Percentiles rank a stretch among this genome's conserved stretches.
Evolutionary conservation across 495 filamentous ascomycete genomes (phyloP).

Genomic region (Mytilinidion resinicola): DNA sequence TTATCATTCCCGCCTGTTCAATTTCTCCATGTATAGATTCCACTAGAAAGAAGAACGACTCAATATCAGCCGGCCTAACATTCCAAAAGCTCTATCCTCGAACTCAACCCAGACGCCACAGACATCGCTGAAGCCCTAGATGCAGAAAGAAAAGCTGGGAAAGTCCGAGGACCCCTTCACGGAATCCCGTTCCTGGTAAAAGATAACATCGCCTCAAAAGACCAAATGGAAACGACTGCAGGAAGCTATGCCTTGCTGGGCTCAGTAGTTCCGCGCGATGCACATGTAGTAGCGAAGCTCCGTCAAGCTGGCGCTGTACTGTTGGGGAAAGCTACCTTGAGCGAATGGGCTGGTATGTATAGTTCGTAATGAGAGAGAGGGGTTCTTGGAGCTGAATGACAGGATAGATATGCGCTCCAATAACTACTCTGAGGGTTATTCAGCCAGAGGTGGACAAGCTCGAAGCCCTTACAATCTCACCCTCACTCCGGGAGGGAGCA

Average conservation of each 20-base stretch:
- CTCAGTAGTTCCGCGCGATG: conserved; percentile 59
- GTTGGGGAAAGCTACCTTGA: conserved; percentile 62
- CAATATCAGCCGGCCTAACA: no score
- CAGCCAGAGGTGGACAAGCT: conserved; percentile 57
- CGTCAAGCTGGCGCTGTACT: conserved; percentile 61
- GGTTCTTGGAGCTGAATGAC: conserved; percentile 46
- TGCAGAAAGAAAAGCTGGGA: conserved; percentile 49
- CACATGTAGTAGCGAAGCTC: conserved; percentile 53
- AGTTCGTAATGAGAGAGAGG: no score
- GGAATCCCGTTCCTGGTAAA: conserved; percentile 70
- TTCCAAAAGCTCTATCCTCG: conserved; percentile 40
- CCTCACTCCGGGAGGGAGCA: conserved; percentile 60
- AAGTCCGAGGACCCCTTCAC: conserved; percentile 55
- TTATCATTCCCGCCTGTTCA: no score
- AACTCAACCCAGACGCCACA: conserved; percentile 57
- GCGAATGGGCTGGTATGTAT: conserved; percentile 66
- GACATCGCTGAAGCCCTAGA: conserved; percentile 54
- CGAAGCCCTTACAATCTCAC: conserved; percentile 64
- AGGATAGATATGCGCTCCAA: conserved; percentile 71
- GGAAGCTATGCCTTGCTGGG: conserved; percentile 55
- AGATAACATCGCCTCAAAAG: conserved; percentile 45
- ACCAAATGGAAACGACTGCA: conserved; percentile 39
- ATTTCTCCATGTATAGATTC: no score
- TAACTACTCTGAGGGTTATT: conserved; percentile 66
- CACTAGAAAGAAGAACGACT: no score